phyloP scores from a whole-genome alignment of 2,329 filamentous ascomycete genomes.

The Aspergillus jensenii region DNA sequence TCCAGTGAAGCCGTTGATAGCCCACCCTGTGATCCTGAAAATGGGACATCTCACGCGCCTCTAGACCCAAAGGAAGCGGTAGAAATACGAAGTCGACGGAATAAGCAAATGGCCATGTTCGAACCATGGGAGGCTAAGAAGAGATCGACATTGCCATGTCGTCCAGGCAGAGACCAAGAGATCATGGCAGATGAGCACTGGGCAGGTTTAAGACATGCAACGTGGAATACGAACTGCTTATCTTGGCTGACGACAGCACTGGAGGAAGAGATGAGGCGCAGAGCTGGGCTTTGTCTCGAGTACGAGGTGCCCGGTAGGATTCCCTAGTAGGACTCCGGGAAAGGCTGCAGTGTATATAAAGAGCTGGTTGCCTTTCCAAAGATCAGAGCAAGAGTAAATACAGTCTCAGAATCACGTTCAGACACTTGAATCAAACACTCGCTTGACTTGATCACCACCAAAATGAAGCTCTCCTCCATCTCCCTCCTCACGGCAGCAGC shows the following conservation, averaged over 20 bases:
- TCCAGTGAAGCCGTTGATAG: background rate
- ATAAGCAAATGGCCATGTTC: background rate
- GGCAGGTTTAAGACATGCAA: background rate
- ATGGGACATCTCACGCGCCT: background rate
- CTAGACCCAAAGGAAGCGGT: background rate
- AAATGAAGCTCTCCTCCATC: constrained; percentile 9
- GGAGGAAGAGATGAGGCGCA: background rate
- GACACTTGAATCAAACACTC: too few species aligned
- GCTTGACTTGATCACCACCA: background rate
- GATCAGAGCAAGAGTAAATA: background rate
- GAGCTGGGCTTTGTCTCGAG: background rate
- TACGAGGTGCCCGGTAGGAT: background rate
- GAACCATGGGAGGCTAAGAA: too few species aligned
- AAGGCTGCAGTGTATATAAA: background rate
- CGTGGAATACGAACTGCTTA: background rate
- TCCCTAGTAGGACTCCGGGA: background rate
- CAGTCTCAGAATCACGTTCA: background rate
- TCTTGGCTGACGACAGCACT: background rate
- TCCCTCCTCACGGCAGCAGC: background rate
- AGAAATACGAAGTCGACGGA: background rate
- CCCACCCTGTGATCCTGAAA: background rate
- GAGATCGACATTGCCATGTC: too few species aligned
- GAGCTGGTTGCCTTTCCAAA: background rate
- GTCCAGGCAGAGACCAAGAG: background rate
- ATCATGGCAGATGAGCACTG: background rate